Base-by-base conservation (phyloP, 2,329 filamentous ascomycete species). In the Neofusicoccum sp. region DNA sequence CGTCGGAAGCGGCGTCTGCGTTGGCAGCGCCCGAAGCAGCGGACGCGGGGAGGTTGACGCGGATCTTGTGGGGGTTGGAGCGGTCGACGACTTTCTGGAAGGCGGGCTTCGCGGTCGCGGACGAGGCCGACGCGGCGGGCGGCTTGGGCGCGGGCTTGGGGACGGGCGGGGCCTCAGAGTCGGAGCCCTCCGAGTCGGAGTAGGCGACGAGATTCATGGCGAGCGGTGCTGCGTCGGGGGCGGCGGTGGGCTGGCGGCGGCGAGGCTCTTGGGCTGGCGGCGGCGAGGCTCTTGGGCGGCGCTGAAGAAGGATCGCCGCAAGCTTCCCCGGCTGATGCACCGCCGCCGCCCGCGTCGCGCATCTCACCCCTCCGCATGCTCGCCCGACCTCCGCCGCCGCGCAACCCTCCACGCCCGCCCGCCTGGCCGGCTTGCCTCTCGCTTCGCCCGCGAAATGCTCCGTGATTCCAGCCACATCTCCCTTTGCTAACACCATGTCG, bases 1-100 rank as follows among this genome's bases (percentile, higher is more conserved):
- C 80, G 64, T 80, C 76, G 45, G 22, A 12, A 7, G 45, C 29
- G 8, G 31, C 8, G 6, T 44, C 14, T 8, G 49, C 36, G 81
- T n/a, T 11, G 3, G 70, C 71, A 2, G 69, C 72, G 6, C 29
- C 41, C 1, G 54, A 16, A 4, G 71, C 73, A n/a, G 72, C 73
- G 8, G 67, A 81, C 22, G 85, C 81, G 3, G 92, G 88, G 12
- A 97, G 85, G 68, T 85, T 92, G 75, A 97, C 87, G 73, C 89
- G 84, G 76, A 97, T 96, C 78, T 93, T 96, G 77, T 89, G 87
- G 6, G 91, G 87, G 73, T 93, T 92, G 62, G 88, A 85, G 73
- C 89, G 87, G 78, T 95, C 90, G 77, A 96, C 87, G 62, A 95
- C 86, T 76, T 93, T 93, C 71, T 90, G 89, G 73, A 93, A 90